Percentiles rank a stretch among this genome's conserved stretches.
phyloP scores from a whole-genome alignment of 148 eudicot genomes.

The Vaccinium corymbosum region DNA sequence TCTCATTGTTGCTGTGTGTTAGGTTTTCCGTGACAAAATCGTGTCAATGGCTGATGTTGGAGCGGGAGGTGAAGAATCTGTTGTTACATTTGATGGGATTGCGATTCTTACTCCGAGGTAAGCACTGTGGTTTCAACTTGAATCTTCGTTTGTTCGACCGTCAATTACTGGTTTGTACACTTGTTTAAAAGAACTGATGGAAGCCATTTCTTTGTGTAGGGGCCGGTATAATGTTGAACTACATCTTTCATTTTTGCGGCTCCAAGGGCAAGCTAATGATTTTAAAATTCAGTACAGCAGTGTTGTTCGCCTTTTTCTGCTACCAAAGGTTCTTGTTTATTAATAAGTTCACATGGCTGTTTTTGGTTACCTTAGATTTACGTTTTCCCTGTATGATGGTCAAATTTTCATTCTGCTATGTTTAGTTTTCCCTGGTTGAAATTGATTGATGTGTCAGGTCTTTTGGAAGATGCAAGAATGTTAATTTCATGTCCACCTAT shows the following conservation, averaged over 20 bases:
- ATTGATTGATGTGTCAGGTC: constrained; percentile 12
- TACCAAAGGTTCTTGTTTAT: constrained; percentile 70
- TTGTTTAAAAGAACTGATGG: constrained; percentile 6
- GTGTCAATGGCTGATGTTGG: constrained; percentile 91
- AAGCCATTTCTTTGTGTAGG: constrained; percentile 38
- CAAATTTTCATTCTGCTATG: not conserved
- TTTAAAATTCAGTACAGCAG: constrained; percentile 97
- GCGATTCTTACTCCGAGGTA: constrained; percentile 96
- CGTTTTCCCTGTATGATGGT: not conserved
- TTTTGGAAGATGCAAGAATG: not conserved
- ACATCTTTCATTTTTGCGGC: constrained; percentile 85
- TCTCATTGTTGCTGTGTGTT: constrained; percentile 9
- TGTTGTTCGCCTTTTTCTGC: constrained; percentile 79
- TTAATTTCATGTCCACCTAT: not conserved
- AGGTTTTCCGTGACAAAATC: constrained; percentile 92
- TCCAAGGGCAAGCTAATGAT: constrained; percentile 96
- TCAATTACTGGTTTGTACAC: not conserved
- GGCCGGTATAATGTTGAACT: constrained; percentile 92
- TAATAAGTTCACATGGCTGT: not conserved
- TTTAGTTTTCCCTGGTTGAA: constrained; percentile 2
- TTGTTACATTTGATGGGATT: constrained; percentile 88
- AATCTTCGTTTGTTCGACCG: not conserved
- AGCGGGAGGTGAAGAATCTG: constrained; percentile 84
- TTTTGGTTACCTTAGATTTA: not conserved
- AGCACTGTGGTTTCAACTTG: not conserved